Evolutionary conservation across 495 filamentous ascomycete genomes (phyloP), one percentile per base, ranked within the genome.

Genomic region (Xylaria acuta): DNA sequence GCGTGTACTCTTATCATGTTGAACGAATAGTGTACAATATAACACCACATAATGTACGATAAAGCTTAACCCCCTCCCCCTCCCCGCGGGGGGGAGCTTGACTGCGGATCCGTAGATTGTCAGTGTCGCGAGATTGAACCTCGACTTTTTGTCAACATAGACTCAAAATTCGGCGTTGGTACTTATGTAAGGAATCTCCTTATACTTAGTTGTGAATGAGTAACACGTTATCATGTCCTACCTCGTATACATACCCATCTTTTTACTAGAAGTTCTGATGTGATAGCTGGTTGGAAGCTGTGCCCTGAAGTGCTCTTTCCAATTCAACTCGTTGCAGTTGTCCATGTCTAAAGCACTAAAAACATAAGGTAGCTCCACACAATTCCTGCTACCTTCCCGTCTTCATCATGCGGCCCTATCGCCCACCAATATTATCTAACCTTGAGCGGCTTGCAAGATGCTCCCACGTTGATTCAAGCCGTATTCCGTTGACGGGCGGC

Each of bases 11-110:
- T 41, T 64, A 43, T 16, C 32, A 49, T 49, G 36, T 30, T 64
- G n/a, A 64, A 64, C 59, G 4, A 62, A 64, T 67, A 41, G 22
- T 56, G 65, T 56, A 64, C 30, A 62, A 64, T 36, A 36, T 25
- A 64, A 43, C 38, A 3, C 60, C 22, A 18, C 47, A 40, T 32
- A 56, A 67, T 56, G 65, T 67, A 56, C 65, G 54, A 64, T 70
- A 4, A 38, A 53, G 32, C 22, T n/a, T 3, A 5, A n/a, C 5
- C 6, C 18, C 9, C 7, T 8, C n/a, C n/a, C n/a, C n/a, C n/a
- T n/a, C n/a, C n/a, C n/a, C n/a, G n/a, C n/a, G n/a, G n/a, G n/a
- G 22, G 49, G 47, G 14, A 11, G 22, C 32, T 40, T 67, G 65
- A 11, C 34, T 27, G 14, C 49, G 2, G 22, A 20, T 18, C 11